Conservation (phyloP, 495 filamentous ascomycete species). For the Tuber magnatum region DNA sequence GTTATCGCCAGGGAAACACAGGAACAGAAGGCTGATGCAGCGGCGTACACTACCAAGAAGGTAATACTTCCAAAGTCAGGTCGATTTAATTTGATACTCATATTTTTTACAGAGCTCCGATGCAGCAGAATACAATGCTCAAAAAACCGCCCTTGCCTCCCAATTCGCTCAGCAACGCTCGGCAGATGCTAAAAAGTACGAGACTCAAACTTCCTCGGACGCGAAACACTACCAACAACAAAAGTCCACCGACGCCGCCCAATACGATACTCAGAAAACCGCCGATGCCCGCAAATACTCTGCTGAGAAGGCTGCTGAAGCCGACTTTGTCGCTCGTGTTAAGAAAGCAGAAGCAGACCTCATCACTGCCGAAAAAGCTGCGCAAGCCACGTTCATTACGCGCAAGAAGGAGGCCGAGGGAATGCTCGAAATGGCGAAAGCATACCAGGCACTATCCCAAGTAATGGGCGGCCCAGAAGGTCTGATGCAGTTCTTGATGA, state of each 20-base stretch:
- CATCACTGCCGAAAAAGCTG: slow-evolving; percentile 50
- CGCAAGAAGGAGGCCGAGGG: slow-evolving; percentile 68
- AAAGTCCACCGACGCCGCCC: slow-evolving; percentile 52
- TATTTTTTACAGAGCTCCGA: slow-evolving; percentile 45
- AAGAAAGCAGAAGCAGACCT: slow-evolving; percentile 46
- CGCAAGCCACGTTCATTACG: slow-evolving; percentile 55
- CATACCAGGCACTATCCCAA: slow-evolving; percentile 59
- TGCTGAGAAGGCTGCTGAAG: slow-evolving; percentile 43
- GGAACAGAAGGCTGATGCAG: slow-evolving; percentile 65
- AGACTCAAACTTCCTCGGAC: slow-evolving; percentile 51
- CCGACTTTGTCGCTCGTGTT: slow-evolving; percentile 40
- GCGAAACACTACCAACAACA: slow-evolving; percentile 54
- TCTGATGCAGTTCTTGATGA: slow-evolving; percentile 70
- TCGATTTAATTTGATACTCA: slow-evolving; percentile 3
- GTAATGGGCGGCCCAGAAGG: slow-evolving; percentile 70
- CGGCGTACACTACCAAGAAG: slow-evolving; percentile 44
- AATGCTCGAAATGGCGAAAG: slow-evolving; percentile 65
- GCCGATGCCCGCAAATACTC: slow-evolving; percentile 41
- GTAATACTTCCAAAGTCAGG: slow-evolving; percentile 24
- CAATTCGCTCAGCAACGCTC: slow-evolving; percentile 35
- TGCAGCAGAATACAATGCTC: slow-evolving; percentile 53
- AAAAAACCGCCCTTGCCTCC: slow-evolving; percentile 52
- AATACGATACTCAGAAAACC: slow-evolving; percentile 31
- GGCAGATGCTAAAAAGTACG: slow-evolving; percentile 45
- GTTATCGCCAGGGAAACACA: slow-evolving; percentile 64